phyloP scores from a whole-genome alignment of 495 filamentous ascomycete genomes.

The Paragyromitra xinjiangensis region DNA sequence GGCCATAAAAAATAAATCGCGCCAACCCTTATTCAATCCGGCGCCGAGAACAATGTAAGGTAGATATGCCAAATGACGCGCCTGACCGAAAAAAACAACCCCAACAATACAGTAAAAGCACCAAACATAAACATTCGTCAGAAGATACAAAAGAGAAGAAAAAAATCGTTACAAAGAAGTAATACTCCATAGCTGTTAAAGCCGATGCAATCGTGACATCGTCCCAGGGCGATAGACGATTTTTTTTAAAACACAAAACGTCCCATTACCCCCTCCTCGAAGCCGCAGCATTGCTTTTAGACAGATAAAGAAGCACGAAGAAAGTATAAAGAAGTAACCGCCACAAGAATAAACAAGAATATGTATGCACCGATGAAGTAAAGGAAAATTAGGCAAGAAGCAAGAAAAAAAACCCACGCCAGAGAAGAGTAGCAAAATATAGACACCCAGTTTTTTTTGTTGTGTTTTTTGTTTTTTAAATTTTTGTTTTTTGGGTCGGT shows the following conservation, averaged over 20 bases:
- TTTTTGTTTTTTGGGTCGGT: conserved; percentile 40
- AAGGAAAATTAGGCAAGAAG: conserved; percentile 44
- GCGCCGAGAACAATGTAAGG: conserved; percentile 51
- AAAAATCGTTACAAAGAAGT: conserved; percentile 44
- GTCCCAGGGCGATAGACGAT: conserved; percentile 33
- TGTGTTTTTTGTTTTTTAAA: conserved; percentile 19
- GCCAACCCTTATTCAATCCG: conserved; percentile 48
- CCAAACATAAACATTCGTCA: conserved; percentile 49
- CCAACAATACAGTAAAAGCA: conserved; percentile 41
- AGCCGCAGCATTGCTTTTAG: conserved; percentile 46
- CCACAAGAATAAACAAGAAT: conserved; percentile 52
- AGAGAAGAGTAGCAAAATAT: conserved; percentile 45
- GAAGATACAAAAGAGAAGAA: conserved; percentile 38
- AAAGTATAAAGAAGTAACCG: conserved; percentile 41
- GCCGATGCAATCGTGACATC: conserved; percentile 34
- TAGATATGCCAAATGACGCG: conserved; percentile 51
- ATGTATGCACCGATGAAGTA: conserved; percentile 42
- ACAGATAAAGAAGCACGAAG: conserved; percentile 37
- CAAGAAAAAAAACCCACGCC: conserved; percentile 40
- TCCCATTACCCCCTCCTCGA: conserved; percentile 36
- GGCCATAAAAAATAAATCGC: conserved; percentile 47
- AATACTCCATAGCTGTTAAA: conserved; percentile 33
- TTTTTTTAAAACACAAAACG: conserved; percentile 38
- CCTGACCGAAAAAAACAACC: conserved; percentile 41
- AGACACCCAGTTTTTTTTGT: conserved; percentile 44